A percentile compares a stretch with the other conserved stretches of the same genome.
Conservation (phyloP, 768 basidiomycete species). For the Boletus sp. region DNA sequence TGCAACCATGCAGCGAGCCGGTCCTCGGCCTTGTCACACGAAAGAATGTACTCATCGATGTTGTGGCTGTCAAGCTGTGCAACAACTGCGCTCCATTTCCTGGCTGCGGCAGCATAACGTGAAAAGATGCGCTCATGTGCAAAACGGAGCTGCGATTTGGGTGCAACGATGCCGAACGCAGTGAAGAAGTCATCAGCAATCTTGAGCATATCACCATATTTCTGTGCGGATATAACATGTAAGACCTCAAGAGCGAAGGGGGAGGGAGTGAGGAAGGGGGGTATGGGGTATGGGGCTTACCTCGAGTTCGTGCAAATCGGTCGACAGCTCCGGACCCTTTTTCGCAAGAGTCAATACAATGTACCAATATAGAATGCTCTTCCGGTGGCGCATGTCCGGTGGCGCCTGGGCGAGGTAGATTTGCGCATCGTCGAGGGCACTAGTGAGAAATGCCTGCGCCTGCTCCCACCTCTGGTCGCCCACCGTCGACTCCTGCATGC, state of each 20-base stretch:
- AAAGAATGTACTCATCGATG: constrained; percentile 24
- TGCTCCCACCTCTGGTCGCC: constrained; percentile 51
- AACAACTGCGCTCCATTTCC: constrained; percentile 49
- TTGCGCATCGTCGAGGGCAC: constrained; percentile 59
- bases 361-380: constrained; percentile 56
- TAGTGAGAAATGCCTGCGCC: constrained; percentile 59
- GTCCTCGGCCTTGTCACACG: constrained; percentile 46
- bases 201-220: constrained; percentile 39
- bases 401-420: constrained; percentile 52
- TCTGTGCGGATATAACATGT: constrained; percentile 24
- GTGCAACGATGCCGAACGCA: constrained; percentile 43
- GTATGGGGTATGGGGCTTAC: constrained; percentile 29
- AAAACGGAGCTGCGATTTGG: constrained; percentile 51
- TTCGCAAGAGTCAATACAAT: constrained; percentile 51
- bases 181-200: constrained; percentile 50
- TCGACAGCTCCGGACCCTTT: constrained; percentile 46
- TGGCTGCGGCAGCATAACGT: constrained; percentile 41
- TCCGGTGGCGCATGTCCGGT: constrained; percentile 60
- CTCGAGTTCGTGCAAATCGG: constrained; percentile 49
- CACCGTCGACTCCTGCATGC: constrained; percentile 40
- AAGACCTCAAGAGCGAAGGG: not conserved
- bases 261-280: not conserved
- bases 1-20: constrained; percentile 57
- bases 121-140: constrained; percentile 49
- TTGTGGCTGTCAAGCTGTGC: constrained; percentile 32